A percentile compares a stretch with the other conserved stretches of the same genome.
Evolutionary conservation across 2,329 filamentous ascomycete genomes (phyloP).

Genomic region (Stachybotrys echinatus): DNA sequence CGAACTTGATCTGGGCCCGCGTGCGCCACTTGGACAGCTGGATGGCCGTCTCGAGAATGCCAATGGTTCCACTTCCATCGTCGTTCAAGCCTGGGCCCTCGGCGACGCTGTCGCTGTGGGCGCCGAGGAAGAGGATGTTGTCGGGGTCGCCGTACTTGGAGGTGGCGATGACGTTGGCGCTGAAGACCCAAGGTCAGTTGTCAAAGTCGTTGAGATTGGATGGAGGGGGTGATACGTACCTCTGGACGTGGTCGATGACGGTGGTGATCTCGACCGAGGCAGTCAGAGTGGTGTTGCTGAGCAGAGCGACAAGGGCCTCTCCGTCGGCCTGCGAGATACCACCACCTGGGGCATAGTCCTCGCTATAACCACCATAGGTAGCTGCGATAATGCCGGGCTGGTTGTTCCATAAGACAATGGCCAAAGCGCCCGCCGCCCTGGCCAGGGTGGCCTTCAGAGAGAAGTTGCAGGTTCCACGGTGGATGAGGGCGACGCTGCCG

Average conservation of each 20-base stretch:
- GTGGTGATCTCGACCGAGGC: slow-evolving; percentile 32
- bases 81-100: slow-evolving; percentile 63
- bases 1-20: slow-evolving; percentile 58
- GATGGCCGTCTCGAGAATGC: slow-evolving; percentile 53
- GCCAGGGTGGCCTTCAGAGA: slow-evolving; percentile 50
- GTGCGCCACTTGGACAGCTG: slow-evolving; percentile 51
- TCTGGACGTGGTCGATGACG: slow-evolving; percentile 35
- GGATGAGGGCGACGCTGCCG: slow-evolving; percentile 50
- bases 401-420: slow-evolving; percentile 55
- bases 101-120: slow-evolving; percentile 56
- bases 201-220: not conserved
- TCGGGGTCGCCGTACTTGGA: slow-evolving; percentile 52
- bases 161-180: slow-evolving; percentile 55
- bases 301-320: slow-evolving; percentile 16
- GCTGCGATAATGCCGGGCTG: slow-evolving; percentile 38
- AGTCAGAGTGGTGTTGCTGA: slow-evolving; percentile 13
- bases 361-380: slow-evolving; percentile 42
- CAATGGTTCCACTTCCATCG: slow-evolving; percentile 55
- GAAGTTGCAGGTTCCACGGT: slow-evolving; percentile 51
- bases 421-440: slow-evolving; percentile 47
- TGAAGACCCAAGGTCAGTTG: slow-evolving; percentile 7
- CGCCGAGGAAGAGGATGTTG: slow-evolving; percentile 54
- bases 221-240: slow-evolving; percentile 16
- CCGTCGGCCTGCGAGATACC: slow-evolving; percentile 42
- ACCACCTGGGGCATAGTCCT: slow-evolving; percentile 40